Base-by-base conservation (phyloP, 192 early-diverging fungal genomes). In the Coemansia sp. region DNA sequence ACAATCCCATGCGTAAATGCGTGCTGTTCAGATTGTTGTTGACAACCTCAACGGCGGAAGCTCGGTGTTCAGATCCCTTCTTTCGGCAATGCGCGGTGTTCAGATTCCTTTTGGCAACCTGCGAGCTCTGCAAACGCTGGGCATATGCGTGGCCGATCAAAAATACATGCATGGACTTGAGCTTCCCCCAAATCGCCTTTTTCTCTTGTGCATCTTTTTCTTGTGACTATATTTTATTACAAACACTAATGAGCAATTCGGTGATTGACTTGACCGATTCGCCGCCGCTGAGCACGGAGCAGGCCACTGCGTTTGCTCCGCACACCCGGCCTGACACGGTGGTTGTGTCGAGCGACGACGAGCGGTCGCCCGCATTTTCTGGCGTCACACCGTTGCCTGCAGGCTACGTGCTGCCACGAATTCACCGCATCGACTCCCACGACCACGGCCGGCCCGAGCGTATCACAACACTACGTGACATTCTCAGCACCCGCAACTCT, bases 261-360 rank as follows among this genome's bases (percentile, higher is more conserved):
- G 72, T 74, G 8, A 62, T 73, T 27, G 72, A 74, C 53, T 43
- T 74, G 21, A 74, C 72, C 21, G 72, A 74, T 27, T 74, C 72
- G 35, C 72, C 65, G 29, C 66, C 59, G 5, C 54, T 66, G 4
- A 25, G 17, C 23, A 19, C 58, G 7, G 37, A 32, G 22, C 66
- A 67, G 37, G 55, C 66, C 3, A 12, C 2, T 2, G 48, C 57
- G 25, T 49, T 60, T 17, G 25, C 29, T 14, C 12, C 25, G 12
- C 12, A 14, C 6, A 12, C 5, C 10, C 5, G 43, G 48, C 52
- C 45, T 0, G 43, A 32, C 17, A 25, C 60, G 0, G 64, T 73
- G 1, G 60, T 71, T 0, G 43, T 77, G 37, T 72, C 69, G 35
- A 77, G 75, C 52, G 75, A 77, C 47, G 72, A 74, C 27, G 72